Base-by-base conservation (phyloP, 2,329 filamentous ascomycete genomes). In the Colletotrichum truncatum region DNA sequence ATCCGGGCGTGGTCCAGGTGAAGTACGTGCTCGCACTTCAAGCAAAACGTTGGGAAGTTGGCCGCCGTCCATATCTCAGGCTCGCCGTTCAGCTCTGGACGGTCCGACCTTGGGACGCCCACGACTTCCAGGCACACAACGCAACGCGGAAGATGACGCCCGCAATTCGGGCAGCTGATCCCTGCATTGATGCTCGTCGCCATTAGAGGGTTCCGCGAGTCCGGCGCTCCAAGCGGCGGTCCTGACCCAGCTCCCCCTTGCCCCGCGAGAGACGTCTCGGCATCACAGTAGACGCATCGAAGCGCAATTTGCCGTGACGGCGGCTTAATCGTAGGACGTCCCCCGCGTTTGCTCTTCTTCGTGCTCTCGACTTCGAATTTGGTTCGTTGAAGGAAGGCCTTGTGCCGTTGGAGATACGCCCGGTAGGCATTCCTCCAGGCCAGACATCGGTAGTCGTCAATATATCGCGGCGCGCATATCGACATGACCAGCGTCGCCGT, bases 301-400 rank as follows among this genome's bases (percentile, higher is more conserved):
- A 96, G 85, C 4, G 90, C 88, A 56, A 95, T 87, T 77, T 93
- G 91, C 30, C 89, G 83, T 2, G 87, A 87, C 1, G 90, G 85
- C 1, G 89, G 85, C 62, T 87, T 88, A 68, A 92, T 84, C 7
- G 87, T 85, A n/a, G 87, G 87, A 7, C 79, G 77, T 39, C 90
- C 91, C 56, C 89, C 85, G 56, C 87, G 86, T 62, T 89, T 87
- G 69, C 90, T 91, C 69, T 86, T 86, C 68, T 89, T 88, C 23
- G 90, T 93, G 72, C 92, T 91, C 74, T 92, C 89, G 66, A 92
- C 91, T 70, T 93, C 90, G 77, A 94, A 95, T 71, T 90, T 91
- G 58, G 91, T 91, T 48, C 92, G 88, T 69, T 92, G 86, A 67
- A 91, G 88, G 79, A 93, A 94, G 59, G 84, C 87, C 76, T 85